Percentiles rank a stretch among this genome's conserved stretches.
Conservation (phyloP, 2,329 filamentous ascomycete genomes). For the Phyllosticta citrichinensis region DNA sequence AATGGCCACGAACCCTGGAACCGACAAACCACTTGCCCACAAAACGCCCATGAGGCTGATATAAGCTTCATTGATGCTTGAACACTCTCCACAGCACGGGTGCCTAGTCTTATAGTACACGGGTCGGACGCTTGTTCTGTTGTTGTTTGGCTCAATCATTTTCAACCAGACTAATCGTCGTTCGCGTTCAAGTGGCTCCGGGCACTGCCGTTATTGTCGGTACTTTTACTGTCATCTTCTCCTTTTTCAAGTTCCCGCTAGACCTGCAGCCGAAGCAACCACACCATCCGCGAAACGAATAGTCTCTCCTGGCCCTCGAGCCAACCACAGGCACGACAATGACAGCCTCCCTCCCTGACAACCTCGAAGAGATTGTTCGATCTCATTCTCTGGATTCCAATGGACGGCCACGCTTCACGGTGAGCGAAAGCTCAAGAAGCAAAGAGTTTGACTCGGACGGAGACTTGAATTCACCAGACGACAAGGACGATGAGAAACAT, state of each 20-base stretch:
- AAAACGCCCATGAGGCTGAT: not conserved
- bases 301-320: not conserved
- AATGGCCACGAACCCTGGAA: not conserved
- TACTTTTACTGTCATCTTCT: not conserved
- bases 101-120: not conserved
- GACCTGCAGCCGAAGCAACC: not conserved
- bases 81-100: not conserved
- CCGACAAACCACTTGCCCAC: not conserved
- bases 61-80: not conserved
- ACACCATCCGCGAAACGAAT: not conserved
- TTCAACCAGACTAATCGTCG: not conserved
- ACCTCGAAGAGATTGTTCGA: conserved; percentile 1
- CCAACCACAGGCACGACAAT: not conserved
- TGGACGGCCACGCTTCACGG: not conserved
- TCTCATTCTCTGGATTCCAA: not conserved
- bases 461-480: not conserved
- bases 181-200: not conserved
- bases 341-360: not conserved
- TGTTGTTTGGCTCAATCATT: not conserved
- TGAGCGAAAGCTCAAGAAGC: not conserved
- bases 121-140: not conserved
- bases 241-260: not conserved
- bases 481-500: conserved; percentile 2
- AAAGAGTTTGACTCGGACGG: conserved; percentile 3
- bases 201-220: not conserved